Evolutionary conservation across 305 asterid genomes (phyloP), one percentile per base, ranked within the genome.

Genomic region (Fraxinus sp.): DNA sequence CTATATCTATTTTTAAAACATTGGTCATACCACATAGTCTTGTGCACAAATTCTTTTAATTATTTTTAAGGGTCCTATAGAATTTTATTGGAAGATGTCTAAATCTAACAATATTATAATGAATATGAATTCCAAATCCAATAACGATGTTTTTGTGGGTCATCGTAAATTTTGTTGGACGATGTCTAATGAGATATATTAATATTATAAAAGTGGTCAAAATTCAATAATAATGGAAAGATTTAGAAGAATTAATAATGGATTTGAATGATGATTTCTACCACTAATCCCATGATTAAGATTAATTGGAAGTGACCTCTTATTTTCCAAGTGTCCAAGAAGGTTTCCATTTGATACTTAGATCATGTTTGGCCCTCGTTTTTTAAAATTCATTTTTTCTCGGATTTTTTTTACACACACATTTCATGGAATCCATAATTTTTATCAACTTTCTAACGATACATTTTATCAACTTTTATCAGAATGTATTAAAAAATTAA

Each of bases 271-370:
- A 68, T 68, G 36, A 68, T 68, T 26, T 4, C 37, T 68, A 68
- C 36, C 74, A 68, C 74, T 68, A 68, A 68, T 68, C 74, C 74
- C 74, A 68, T 68, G 74, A 68, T 68, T 68, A 68, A 68, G 36
- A 28, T 68, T n/a, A 28, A 24, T 28, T 68, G 36, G 74, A 16
- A 24, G 20, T 66, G 64, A 16, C 22, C 64, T 52, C 64, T 16
- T 52, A 52, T 52, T 16, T 52, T 16, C 22, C 22, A 52, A 36
- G 9, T 52, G 64, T 52, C 22, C 64, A 52, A 52, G 64, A 16
- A 16, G 64, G 64, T 16, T 16, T 52, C 64, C 64, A 52, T 52
- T 52, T 2, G 18, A 20, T 16, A 0, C 0, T 16, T 46, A 3
- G 57, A 14, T 0, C 57, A 14, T 46, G 57, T 46, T 46, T 14